Evolutionary conservation across 768 basidiomycete genomes (phyloP).

Genomic region (Xanthoconium purpureum): DNA sequence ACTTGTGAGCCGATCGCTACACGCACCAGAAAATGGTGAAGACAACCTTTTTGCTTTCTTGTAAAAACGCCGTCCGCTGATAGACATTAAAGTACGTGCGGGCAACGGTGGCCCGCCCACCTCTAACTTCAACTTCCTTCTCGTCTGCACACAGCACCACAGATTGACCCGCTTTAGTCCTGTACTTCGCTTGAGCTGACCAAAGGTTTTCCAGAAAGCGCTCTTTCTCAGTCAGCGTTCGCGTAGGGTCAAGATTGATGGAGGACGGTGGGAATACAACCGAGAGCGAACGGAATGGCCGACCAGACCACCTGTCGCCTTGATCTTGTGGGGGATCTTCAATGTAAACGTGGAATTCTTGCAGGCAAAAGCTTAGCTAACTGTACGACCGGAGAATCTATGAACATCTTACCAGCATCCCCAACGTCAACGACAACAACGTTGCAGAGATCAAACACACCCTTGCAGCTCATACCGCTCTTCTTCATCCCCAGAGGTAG

Average conservation of each 20-base stretch:
- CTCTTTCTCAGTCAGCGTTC: constrained; percentile 65
- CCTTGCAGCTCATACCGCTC: constrained; percentile 80
- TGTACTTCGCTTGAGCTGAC: constrained; percentile 79
- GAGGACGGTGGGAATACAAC: constrained; percentile 75
- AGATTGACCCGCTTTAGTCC: constrained; percentile 70
- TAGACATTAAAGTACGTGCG: constrained; percentile 90
- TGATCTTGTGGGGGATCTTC: constrained; percentile 81
- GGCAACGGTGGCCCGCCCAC: constrained; percentile 61
- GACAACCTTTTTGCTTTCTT: constrained; percentile 74
- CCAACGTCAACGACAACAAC: constrained; percentile 82
- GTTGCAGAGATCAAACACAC: constrained; percentile 80
- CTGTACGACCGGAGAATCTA: background rate
- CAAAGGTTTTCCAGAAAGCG: constrained; percentile 89
- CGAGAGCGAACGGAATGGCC: constrained; percentile 76
- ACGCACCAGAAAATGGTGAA: background rate
- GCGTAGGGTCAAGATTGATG: constrained; percentile 60
- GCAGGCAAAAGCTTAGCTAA: constrained; percentile 5
- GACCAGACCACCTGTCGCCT: constrained; percentile 82
- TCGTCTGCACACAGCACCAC: constrained; percentile 70
- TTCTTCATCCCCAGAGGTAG: constrained; percentile 67
- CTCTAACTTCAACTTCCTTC: constrained; percentile 68
- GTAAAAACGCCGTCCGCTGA: constrained; percentile 73
- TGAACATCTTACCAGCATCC: constrained; percentile 62
- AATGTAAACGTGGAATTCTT: constrained; percentile 84
- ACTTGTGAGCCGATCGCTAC: constrained; percentile 6